Evolutionary conservation across 139 green algal species (phyloP), one percentile per base, ranked within the genome.

Genomic region (Raphidocelis subcapitata): DNA sequence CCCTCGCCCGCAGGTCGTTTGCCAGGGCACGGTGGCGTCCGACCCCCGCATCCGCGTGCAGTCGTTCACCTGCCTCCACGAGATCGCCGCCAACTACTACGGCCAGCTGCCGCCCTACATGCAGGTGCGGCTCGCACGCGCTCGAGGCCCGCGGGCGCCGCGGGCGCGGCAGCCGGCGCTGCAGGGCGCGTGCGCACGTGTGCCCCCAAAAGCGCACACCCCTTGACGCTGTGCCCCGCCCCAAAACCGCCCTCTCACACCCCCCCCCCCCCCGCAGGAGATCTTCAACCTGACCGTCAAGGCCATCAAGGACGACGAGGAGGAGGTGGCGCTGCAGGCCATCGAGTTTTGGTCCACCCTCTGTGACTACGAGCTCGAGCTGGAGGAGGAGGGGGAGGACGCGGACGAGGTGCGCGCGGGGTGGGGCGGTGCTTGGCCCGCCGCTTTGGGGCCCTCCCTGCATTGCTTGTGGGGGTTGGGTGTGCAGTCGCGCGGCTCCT

Each of bases 291-390:
- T 99, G 33, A 97, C 90, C 0, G 86, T 90, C 24, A 95, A 95
- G 67, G 87, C 91, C 14, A 90, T 94, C 60, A 81, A 88, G 73
- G 81, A 92, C 23, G 93, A 98, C 65, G 77, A 94, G 52, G 93
- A 99, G 80, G 88, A 92, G 23, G 94, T 99, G 26, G 92, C 87
- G 24, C 82, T 93, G 63, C 92, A 97, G 82, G 95, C 95, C 21
- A 88, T 99, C 5, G 96, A 99, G 89, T 95, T 99, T 41, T 99
- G 96, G 96, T 95, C 56, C 62, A 90, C 84, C 2, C 60, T 90
- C 1, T 81, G 72, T 29, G 84, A 90, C 41, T 82, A 79, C 26
- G 85, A 91, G 72, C 56, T 77, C n/a, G 82, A 88, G 18, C 65
- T 92, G 61, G 90, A 88, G 35, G 88, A 87, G 41, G 79, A 83